Conservation (phyloP, 192 early-diverging fungal species). For the Entophlyctis luteolus region DNA sequence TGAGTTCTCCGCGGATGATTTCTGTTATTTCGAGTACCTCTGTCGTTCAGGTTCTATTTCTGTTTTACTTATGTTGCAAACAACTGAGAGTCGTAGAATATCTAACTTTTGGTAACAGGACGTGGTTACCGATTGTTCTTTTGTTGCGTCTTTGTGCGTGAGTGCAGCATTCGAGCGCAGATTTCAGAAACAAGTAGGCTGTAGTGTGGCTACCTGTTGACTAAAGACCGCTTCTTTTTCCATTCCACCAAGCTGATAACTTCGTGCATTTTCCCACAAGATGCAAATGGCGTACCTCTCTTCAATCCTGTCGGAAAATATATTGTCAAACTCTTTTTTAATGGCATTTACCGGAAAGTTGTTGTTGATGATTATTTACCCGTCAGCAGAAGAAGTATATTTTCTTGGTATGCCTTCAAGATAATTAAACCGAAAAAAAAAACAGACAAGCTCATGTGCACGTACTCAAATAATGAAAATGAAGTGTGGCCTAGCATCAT, state of each 20-base stretch:
- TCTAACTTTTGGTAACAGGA: slow-evolving; percentile 65
- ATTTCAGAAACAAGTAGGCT: slow-evolving; percentile 63
- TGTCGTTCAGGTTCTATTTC: slow-evolving; percentile 39
- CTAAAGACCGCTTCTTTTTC: background rate
- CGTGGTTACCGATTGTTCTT: slow-evolving; percentile 91
- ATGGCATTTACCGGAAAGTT: slow-evolving; percentile 80
- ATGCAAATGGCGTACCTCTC: slow-evolving; percentile 60
- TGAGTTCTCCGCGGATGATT: slow-evolving; percentile 67
- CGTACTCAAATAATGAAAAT: slow-evolving; percentile 70
- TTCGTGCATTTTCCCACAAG: slow-evolving; percentile 81
- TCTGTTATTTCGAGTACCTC: slow-evolving; percentile 47
- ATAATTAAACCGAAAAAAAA: too few species aligned
- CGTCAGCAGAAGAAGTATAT: slow-evolving; percentile 60
- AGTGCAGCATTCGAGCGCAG: slow-evolving; percentile 72
- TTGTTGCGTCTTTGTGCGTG: slow-evolving; percentile 88
- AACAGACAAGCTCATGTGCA: too few species aligned
- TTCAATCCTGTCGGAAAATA: slow-evolving; percentile 90
- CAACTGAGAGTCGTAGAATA: slow-evolving; percentile 37
- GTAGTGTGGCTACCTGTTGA: background rate
- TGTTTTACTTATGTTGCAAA: too few species aligned
- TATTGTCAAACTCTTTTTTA: slow-evolving; percentile 77
- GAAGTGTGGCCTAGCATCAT: slow-evolving; percentile 82
- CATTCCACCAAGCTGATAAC: slow-evolving; percentile 61
- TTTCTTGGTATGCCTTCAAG: too few species aligned
- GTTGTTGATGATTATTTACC: slow-evolving; percentile 88